Conservation (phyloP, 768 basidiomycete genomes). For the Termitomyces sp. region DNA sequence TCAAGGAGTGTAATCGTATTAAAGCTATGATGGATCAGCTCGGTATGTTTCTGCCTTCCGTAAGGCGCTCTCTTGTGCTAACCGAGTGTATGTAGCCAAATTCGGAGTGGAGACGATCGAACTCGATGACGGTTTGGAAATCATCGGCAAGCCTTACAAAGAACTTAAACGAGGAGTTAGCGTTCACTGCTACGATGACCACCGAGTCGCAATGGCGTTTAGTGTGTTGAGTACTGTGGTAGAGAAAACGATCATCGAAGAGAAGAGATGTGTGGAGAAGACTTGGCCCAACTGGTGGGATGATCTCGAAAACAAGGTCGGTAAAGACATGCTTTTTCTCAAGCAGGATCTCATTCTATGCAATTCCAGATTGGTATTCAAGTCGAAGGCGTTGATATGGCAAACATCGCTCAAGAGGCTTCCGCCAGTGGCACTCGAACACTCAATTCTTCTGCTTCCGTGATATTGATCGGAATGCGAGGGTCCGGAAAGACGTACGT, state of each 20-base stretch:
- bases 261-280: constrained; percentile 98
- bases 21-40: constrained; percentile 95
- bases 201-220: constrained; percentile 98
- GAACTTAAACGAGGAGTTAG: constrained; percentile 67
- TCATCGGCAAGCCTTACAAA: constrained; percentile 68
- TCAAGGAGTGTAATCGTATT: constrained; percentile 98
- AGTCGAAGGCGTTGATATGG: constrained; percentile 80
- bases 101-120: constrained; percentile 93
- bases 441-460: constrained; percentile 11
- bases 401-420: constrained; percentile 29
- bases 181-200: constrained; percentile 96
- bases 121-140: constrained; percentile 87
- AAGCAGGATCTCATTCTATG: not conserved
- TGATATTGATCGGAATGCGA: constrained; percentile 62
- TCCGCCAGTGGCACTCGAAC: constrained; percentile 34
- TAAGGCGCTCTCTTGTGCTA: constrained; percentile 1
- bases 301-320: constrained; percentile 89
- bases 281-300: constrained; percentile 99
- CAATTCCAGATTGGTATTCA: constrained; percentile 73
- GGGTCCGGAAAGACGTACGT: constrained; percentile 94
- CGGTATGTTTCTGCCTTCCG: constrained; percentile 41
- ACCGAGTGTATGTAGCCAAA: constrained; percentile 52
- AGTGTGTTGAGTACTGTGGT: constrained; percentile 78
- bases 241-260: constrained; percentile 77
- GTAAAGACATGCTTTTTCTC: constrained; percentile 4